Evolutionary conservation across 768 basidiomycete genomes (phyloP), one percentile per base, ranked within the genome.

Genomic region (Termitomyces sp.): DNA sequence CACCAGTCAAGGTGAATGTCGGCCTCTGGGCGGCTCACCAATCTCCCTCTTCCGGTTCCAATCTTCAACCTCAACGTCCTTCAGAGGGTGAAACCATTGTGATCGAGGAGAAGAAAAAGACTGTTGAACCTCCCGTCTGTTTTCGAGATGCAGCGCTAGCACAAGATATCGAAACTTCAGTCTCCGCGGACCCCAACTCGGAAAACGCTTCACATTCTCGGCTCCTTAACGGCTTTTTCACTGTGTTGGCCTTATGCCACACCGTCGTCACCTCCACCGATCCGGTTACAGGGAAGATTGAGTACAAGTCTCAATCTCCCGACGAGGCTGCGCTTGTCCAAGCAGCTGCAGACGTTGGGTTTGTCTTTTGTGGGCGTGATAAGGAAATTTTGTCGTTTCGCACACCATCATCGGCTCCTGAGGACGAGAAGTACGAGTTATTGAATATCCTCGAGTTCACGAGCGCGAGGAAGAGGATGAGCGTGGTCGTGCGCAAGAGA

Each of bases 271-370:
- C 91, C 0, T 78, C 80, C 18, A 79, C 85, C 38, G 82, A 94
- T 67, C 78, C 81, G 0, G 74, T 75, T 40, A 90, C 88, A 1
- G 87, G 88, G 40, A 79, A 77, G 20, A 84, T 96, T 47, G 81
- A 88, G 64, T 98, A 97, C 80, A 97, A 95, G 74, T 93, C 96
- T 1, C 96, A 98, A 70, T 90, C 87, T 0, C 96, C 96, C 9
- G 96, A 98, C 66, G 96, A 98, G 75, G 90, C 94, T n/a, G 96
- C 96, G 6, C 81, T 98, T 40, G 96, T 98, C 3, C 94, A 95
- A 67, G 93, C 95, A 33, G 95, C 96, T 3, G 94, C 96, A 22
- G 95, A 98, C 68, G 85, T 90, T 28, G 96, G 96, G 0, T 98
- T 90, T 71, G 80, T 93, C 57, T 98, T 98, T 77, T 83, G 86